Evolutionary conservation across 2,329 filamentous ascomycete genomes (phyloP).

Genomic region (Conoideocrella luteorostrata): DNA sequence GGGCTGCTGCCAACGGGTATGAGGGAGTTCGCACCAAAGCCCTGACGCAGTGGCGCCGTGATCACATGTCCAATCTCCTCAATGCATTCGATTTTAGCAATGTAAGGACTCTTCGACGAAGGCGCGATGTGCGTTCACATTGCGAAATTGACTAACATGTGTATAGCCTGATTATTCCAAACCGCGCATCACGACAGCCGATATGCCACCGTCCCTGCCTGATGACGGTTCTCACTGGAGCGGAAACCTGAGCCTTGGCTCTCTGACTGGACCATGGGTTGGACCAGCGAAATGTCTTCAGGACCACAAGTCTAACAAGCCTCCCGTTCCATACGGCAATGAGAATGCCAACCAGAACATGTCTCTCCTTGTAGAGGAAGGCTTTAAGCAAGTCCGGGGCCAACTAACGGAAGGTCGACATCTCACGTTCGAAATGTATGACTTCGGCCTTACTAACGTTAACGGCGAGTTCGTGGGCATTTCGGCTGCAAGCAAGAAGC

Average conservation of each 20-base stretch:
- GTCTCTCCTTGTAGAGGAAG: slow-evolving; percentile 60
- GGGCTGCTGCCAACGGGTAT: slow-evolving; percentile 27
- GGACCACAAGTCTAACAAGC: slow-evolving; percentile 8
- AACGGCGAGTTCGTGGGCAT: slow-evolving; percentile 18
- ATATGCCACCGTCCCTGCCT: slow-evolving; percentile 6
- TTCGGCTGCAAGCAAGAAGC: slow-evolving; percentile 16
- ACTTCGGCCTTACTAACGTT: slow-evolving; percentile 29
- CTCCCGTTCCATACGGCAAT: slow-evolving; percentile 11
- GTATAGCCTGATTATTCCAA: slow-evolving; percentile 10
- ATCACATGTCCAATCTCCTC: slow-evolving; percentile 23
- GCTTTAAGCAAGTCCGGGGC: slow-evolving; percentile 46
- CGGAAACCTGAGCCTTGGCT: slow-evolving; percentile 13
- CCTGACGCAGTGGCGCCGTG: slow-evolving; percentile 20
- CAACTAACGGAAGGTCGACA: slow-evolving; percentile 47
- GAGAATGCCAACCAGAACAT: slow-evolving; percentile 68
- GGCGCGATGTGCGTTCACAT: not conserved
- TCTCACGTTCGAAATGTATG: slow-evolving; percentile 39
- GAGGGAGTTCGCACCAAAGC: slow-evolving; percentile 22
- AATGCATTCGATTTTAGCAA: slow-evolving; percentile 35
- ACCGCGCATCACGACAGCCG: slow-evolving; percentile 5
- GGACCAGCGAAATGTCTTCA: slow-evolving; percentile 13
- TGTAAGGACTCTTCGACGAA: slow-evolving; percentile 4
- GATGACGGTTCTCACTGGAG: slow-evolving; percentile 7
- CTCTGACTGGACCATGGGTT: slow-evolving; percentile 13
- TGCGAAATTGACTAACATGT: not conserved